phyloP scores from a whole-genome alignment of 2,329 filamentous ascomycete species.

The Pseudocercospora musae region DNA sequence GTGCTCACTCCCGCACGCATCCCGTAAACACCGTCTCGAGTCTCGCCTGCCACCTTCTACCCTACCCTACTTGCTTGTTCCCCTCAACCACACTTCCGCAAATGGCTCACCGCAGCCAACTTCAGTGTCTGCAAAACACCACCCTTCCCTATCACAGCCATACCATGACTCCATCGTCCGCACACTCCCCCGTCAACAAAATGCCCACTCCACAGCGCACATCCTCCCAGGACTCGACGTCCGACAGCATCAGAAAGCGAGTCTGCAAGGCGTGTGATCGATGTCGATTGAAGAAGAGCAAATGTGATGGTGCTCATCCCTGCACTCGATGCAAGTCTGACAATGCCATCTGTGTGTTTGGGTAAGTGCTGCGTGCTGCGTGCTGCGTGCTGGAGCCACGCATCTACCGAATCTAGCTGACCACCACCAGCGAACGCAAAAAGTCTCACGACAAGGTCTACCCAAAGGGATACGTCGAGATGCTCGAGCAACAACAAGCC shows the following conservation, averaged over 20 bases:
- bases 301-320: conserved; percentile 62
- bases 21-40: background rate
- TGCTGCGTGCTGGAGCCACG: too few relatives aligned
- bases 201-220: conserved; percentile 25
- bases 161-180: conserved; percentile 19
- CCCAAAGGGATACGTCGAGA: conserved; percentile 66
- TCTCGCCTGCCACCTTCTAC: too few relatives aligned
- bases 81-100: background rate
- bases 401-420: background rate
- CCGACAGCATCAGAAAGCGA: conserved; percentile 49
- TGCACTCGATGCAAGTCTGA: conserved; percentile 62
- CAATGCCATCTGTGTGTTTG: conserved; percentile 63
- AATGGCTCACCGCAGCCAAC: conserved; percentile 20
- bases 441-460: conserved; percentile 66
- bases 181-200: conserved; percentile 24
- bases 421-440: conserved; percentile 50
- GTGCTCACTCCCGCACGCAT: conserved; percentile 1
- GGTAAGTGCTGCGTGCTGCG: too few relatives aligned
- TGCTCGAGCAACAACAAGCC: conserved; percentile 63
- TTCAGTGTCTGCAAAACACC: conserved; percentile 19
- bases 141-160: conserved; percentile 23
- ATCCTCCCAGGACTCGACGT: conserved; percentile 26
- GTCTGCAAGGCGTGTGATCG: conserved; percentile 66
- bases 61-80: background rate
- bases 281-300: conserved; percentile 64